Evolutionary conservation across 441 rosid genomes (phyloP).

Genomic region (Flueggea neowawraea): DNA sequence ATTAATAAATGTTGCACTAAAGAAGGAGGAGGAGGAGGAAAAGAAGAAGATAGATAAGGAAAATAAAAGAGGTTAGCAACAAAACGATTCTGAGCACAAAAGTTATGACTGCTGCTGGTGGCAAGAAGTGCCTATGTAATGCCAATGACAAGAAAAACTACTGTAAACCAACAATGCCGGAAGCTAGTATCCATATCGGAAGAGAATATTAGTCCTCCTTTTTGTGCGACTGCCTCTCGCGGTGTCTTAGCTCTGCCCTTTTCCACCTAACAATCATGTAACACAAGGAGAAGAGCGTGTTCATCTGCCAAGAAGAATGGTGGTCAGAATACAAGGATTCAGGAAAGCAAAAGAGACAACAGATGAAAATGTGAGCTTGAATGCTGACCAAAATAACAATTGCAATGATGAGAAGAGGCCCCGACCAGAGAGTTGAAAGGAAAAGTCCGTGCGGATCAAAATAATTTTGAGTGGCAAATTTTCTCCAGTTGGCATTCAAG

Average conservation of each 20-base stretch:
- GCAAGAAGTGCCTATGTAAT: constrained; percentile 5
- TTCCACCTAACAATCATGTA: constrained; percentile 87
- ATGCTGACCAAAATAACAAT: constrained; percentile 71
- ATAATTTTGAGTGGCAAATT: constrained; percentile 86
- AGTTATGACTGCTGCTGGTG: background rate
- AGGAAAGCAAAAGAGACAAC: background rate
- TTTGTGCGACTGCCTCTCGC: constrained; percentile 61
- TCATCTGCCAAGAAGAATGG: constrained; percentile 47
- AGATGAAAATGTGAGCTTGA: background rate
- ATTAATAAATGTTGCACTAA: no score
- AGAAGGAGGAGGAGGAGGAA: no score
- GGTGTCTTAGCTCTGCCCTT: constrained; percentile 92
- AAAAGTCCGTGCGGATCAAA: constrained; percentile 85
- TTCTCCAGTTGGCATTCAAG: constrained; percentile 65
- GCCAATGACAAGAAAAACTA: background rate
- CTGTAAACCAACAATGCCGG: background rate
- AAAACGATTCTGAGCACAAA: no score
- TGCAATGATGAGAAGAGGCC: constrained; percentile 83
- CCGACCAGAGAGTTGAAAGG: constrained; percentile 88
- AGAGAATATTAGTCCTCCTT: constrained; percentile 58
- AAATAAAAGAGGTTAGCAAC: no score
- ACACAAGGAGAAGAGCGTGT: constrained; percentile 80
- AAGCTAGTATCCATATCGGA: background rate
- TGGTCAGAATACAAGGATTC: background rate
- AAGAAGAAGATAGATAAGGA: no score